phyloP scores from a whole-genome alignment of 2,329 filamentous ascomycete genomes.

The Didymella sp. region DNA sequence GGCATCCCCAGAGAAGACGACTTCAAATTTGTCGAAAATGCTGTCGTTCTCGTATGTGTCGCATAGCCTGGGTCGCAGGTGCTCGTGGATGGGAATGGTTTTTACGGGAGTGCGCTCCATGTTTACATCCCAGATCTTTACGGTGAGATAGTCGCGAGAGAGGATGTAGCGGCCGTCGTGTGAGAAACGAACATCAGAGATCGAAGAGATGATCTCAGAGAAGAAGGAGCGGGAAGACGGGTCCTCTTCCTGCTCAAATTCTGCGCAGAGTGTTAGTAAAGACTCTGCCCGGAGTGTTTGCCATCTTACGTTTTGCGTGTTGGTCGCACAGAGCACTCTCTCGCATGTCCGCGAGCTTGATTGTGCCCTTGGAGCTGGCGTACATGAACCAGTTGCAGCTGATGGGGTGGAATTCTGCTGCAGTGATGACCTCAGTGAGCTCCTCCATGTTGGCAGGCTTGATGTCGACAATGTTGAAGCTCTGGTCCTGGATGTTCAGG shows the following conservation, averaged over 20 bases:
- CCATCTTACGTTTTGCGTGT: conserved; percentile 84
- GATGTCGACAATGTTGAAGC: conserved; percentile 99
- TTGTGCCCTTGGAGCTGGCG: conserved; percentile 97
- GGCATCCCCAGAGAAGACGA: conserved; percentile 96
- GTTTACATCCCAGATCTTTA: conserved; percentile 99
- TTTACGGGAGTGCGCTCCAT: conserved; percentile 98
- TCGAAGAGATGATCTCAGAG: conserved; percentile 98
- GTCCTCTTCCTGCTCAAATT: conserved; percentile 99
- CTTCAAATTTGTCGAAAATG: conserved; percentile 99
- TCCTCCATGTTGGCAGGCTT: conserved; percentile 99
- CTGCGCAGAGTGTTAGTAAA: conserved; percentile 56
- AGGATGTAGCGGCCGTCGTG: conserved; percentile 96
- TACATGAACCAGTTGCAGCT: conserved; percentile 99
- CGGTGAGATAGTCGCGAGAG: conserved; percentile 95
- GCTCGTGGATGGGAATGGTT: conserved; percentile 98
- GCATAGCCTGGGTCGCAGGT: conserved; percentile 89
- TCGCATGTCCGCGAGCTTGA: conserved; percentile 98
- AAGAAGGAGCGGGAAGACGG: conserved; percentile 97
- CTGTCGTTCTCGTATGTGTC: conserved; percentile 99
- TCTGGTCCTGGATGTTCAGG: conserved; percentile 98
- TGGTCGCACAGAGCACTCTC: conserved; percentile 95
- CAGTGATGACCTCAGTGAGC: conserved; percentile 97
- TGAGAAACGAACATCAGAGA: conserved; percentile 97
- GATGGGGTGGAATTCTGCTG: conserved; percentile 93
- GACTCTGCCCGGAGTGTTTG: background rate